Percentiles rank a stretch among this genome's conserved stretches.
Evolutionary conservation across 139 green algal genomes (phyloP).

Genomic region (Eudorina sp.): DNA sequence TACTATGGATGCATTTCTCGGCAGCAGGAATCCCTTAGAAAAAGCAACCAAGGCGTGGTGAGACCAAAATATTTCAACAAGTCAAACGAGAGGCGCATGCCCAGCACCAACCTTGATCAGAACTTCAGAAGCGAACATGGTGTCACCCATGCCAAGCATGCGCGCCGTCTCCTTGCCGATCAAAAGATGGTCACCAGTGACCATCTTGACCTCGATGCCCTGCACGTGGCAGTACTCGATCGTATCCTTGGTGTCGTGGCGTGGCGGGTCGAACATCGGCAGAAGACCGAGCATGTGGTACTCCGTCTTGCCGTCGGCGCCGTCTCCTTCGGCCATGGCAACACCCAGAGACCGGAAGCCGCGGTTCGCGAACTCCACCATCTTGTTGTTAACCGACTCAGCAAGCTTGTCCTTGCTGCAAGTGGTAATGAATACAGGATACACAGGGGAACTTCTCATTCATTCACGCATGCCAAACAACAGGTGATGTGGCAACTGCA

Average conservation of each 20-base stretch:
- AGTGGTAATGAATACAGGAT: too few species aligned
- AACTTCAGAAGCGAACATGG: conserved; percentile 66
- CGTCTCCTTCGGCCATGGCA: conserved; percentile 69
- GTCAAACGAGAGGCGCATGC: too few species aligned
- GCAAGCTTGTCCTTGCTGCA: conserved; percentile 66
- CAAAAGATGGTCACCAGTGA: conserved; percentile 90
- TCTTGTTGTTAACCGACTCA: conserved; percentile 75
- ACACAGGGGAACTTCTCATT: too few species aligned
- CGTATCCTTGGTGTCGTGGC: conserved; percentile 88
- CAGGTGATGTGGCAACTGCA: too few species aligned
- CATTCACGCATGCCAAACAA: too few species aligned
- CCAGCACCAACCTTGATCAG: conserved; percentile 61
- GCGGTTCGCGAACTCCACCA: conserved; percentile 83
- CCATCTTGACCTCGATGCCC: conserved; percentile 90
- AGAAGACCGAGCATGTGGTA: conserved; percentile 84
- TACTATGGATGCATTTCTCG: too few species aligned
- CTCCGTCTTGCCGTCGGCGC: conserved; percentile 53
- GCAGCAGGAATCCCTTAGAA: too few species aligned
- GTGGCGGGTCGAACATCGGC: conserved; percentile 87
- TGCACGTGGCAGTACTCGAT: conserved; percentile 80
- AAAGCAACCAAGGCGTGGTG: too few species aligned
- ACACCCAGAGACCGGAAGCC: conserved; percentile 87
- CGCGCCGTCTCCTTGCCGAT: conserved; percentile 90
- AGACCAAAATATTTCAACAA: too few species aligned
- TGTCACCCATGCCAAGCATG: conserved; percentile 88